A percentile compares a stretch with the other conserved stretches of the same genome.
Evolutionary conservation across 2,329 filamentous ascomycete genomes (phyloP).

Genomic region (Alternaria sp.): DNA sequence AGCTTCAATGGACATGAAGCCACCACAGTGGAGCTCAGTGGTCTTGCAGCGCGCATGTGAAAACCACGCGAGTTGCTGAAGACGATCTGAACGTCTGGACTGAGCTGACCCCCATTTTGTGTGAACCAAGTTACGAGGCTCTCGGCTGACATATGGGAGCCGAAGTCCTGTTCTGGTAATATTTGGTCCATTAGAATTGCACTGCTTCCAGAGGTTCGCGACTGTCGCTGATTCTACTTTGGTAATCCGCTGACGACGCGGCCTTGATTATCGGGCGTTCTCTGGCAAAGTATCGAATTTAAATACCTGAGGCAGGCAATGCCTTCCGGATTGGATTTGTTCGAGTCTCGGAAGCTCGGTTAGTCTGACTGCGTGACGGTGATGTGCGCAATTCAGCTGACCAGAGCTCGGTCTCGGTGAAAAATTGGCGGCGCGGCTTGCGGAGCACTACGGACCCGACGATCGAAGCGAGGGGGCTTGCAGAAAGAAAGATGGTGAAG

Average conservation of each 20-base stretch:
- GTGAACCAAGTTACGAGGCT: conserved; percentile 45
- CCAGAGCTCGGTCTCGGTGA: conserved; percentile 25
- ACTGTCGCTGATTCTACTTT: conserved; percentile 12
- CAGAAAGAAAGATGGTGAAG: conserved; percentile 23
- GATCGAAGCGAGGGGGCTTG: conserved; percentile 17
- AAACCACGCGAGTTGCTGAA: conserved; percentile 41
- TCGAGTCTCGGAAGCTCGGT: conserved; percentile 17
- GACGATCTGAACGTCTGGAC: conserved; percentile 41
- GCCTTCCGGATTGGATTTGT: background rate
- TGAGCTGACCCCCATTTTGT: conserved; percentile 43
- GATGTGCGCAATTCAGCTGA: conserved; percentile 23
- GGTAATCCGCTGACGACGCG: conserved; percentile 17
- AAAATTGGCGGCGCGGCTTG: conserved; percentile 12
- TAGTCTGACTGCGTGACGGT: conserved; percentile 18
- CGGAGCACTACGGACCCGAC: conserved; percentile 17
- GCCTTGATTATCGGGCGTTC: background rate
- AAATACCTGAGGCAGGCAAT: conserved; percentile 18
- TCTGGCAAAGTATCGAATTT: background rate
- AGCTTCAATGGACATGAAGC: conserved; percentile 46
- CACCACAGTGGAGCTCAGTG: conserved; percentile 33
- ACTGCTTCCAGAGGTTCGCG: background rate
- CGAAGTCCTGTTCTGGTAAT: conserved; percentile 12
- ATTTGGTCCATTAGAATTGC: conserved; percentile 13
- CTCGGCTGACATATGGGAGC: conserved; percentile 27
- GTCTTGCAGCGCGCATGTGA: conserved; percentile 40